Conservation (phyloP, 108 stramenopile genomes). For the Skeletonema grethae region DNA sequence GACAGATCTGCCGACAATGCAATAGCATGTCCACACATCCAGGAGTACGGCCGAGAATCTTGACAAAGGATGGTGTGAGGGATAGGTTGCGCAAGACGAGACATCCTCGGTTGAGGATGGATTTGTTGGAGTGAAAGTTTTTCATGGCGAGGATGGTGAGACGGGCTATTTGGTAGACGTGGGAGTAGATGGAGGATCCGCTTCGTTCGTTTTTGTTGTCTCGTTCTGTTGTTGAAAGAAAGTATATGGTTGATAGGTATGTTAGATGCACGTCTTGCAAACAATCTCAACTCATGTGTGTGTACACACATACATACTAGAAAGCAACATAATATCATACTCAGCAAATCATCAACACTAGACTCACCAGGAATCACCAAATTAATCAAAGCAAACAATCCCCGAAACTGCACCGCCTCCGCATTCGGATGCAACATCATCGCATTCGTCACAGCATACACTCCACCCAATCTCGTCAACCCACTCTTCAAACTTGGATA, state of each 20-base stretch:
- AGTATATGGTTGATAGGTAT: too few species aligned
- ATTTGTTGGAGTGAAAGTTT: slow-evolving; percentile 39
- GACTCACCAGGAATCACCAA: slow-evolving; percentile 57
- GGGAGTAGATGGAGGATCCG: slow-evolving; percentile 29
- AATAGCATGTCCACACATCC: slow-evolving; percentile 35
- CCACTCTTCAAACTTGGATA: slow-evolving; percentile 47
- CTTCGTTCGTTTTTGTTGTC: slow-evolving; percentile 13
- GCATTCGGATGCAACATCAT: slow-evolving; percentile 58
- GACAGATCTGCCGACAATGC: slow-evolving; percentile 32
- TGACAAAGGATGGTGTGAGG: slow-evolving; percentile 29
- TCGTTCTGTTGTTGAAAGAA: slow-evolving; percentile 1
- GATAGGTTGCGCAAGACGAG: slow-evolving; percentile 39
- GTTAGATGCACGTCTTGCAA: not conserved
- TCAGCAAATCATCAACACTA: not conserved
- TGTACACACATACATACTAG: too few species aligned
- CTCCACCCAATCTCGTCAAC: slow-evolving; percentile 44
- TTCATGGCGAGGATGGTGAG: slow-evolving; percentile 46
- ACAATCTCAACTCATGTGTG: not conserved
- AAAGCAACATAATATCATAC: not conserved
- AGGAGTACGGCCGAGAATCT: slow-evolving; percentile 24
- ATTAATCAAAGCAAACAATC: slow-evolving; percentile 63
- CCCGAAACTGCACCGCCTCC: slow-evolving; percentile 60
- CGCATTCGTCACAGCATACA: slow-evolving; percentile 51
- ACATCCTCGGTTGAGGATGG: slow-evolving; percentile 39
- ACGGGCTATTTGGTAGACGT: slow-evolving; percentile 39